Conservation (phyloP, 495 filamentous ascomycete genomes). For the Diplogelasinospora grovesii region DNA sequence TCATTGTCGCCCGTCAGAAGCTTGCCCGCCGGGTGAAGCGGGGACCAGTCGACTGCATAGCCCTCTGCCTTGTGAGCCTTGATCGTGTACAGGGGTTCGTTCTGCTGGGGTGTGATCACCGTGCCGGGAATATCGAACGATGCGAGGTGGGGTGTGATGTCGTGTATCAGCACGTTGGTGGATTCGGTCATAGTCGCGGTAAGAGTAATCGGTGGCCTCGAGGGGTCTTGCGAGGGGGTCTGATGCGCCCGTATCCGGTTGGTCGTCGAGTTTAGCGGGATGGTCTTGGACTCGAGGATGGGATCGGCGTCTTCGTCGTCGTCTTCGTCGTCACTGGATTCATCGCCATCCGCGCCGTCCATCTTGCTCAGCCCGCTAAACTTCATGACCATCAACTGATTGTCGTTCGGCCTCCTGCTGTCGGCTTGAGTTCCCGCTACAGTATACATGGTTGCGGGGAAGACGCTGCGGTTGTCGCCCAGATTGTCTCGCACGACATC, state of each 20-base stretch:
- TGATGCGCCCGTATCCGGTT: conserved; percentile 89
- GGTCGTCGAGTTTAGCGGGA: conserved; percentile 76
- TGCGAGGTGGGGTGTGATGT: conserved; percentile 77
- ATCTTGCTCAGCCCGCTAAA: conserved; percentile 83
- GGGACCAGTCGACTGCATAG: conserved; percentile 93
- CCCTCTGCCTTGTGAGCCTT: conserved; percentile 89
- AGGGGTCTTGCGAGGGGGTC: conserved; percentile 59
- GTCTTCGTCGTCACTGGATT: conserved; percentile 65
- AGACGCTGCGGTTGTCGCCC: conserved; percentile 82
- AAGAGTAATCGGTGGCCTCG: conserved; percentile 65
- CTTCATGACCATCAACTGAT: conserved; percentile 92
- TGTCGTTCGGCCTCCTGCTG: conserved; percentile 64
- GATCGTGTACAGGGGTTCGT: conserved; percentile 78
- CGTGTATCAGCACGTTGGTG: conserved; percentile 82
- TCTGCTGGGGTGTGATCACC: conserved; percentile 68
- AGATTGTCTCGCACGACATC: conserved; percentile 85
- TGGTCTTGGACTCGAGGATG: conserved; percentile 85
- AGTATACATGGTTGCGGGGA: conserved; percentile 88
- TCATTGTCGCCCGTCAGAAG: conserved; percentile 87
- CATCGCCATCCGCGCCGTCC: conserved; percentile 56
- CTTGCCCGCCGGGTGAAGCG: conserved; percentile 63
- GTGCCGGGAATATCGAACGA: conserved; percentile 87
- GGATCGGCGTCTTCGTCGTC: conserved; percentile 79
- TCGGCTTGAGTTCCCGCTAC: conserved; percentile 93
- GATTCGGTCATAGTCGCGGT: conserved; percentile 90